Evolutionary conservation across 1,139 yeast genomes (phyloP), one percentile per base, ranked within the genome.

Genomic region (Trichomonascaceae sp.): DNA sequence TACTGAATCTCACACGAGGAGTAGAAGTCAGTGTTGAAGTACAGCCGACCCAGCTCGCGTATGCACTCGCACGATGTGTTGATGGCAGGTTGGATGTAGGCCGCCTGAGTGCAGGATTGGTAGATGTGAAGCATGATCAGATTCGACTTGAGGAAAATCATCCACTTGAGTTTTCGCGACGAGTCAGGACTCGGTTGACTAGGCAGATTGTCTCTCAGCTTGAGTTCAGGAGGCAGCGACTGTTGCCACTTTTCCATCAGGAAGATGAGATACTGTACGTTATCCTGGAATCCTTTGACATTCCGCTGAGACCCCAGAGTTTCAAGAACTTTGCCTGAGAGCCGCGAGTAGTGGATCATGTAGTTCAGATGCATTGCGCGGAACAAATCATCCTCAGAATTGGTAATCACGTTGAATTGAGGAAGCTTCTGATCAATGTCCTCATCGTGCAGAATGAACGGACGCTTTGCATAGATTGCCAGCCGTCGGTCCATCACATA

Each of bases 401-500:
- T 29, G 4, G 31, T 32, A 5, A 30, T 37, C 17, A 35, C 20
- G 8, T 31, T 34, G 23, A 37, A 35, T 17, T 31, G 36, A 2
- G 48, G 51, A 27, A 42, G 34, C 30, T 35, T 37, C 30, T 46
- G 51, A 17, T 45, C 46, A 26, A 48, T 42, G 27, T 42, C 49
- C 16, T 45, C 48, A 17, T 48, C 52, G 15, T 39, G 42, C 4
- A 48, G 39, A 13, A 43, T 33, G 26, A 38, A 39, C 4, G 52
- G 51, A 3, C 48, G 37, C 16, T 42, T 44, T 11, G 50, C 39
- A 26, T 45, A 45, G 22, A 45, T 37, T 2, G 52, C 40, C 26
- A 48, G 27, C 3, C 52, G 38, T 11, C 50, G 40, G 23, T 48
- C 52, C 35, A 46, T 34, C 14, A 42, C 43, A 30, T 47, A 48